Evolutionary conservation across 139 green algal species (phyloP).

Genomic region (Pseudopediastrum boryanum): DNA sequence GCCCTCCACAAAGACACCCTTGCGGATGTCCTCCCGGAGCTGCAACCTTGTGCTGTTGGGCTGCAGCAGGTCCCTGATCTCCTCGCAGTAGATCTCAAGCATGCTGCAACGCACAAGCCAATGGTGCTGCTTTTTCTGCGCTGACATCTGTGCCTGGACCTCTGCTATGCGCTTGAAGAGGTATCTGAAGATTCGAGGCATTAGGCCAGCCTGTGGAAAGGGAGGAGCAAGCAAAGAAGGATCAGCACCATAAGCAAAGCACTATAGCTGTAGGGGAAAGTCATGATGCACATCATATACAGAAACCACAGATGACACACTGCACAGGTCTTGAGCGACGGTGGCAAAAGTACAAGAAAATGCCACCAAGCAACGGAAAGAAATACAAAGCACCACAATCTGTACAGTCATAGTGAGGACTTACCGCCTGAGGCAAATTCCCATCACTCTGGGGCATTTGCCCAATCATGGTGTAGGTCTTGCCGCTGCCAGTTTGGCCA

Average conservation of each 20-base stretch:
- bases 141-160: slow-evolving; percentile 15
- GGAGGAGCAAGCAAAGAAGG: not conserved
- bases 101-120: slow-evolving; percentile 39
- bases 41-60: slow-evolving; percentile 9
- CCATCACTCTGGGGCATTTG: slow-evolving; percentile 15
- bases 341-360: too few species aligned
- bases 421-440: too few species aligned
- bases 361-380: too few species aligned
- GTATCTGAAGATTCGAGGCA: slow-evolving; percentile 29
- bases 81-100: slow-evolving; percentile 37
- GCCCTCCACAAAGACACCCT: slow-evolving; percentile 30
- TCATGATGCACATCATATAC: too few species aligned
- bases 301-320: too few species aligned
- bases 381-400: too few species aligned
- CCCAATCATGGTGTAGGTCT: slow-evolving; percentile 82
- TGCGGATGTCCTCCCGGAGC: slow-evolving; percentile 28
- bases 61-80: slow-evolving; percentile 29
- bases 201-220: slow-evolving; percentile 12
- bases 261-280: too few species aligned
- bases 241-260: not conserved
- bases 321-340: too few species aligned
- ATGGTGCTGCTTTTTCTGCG: not conserved
- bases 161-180: slow-evolving; percentile 32
- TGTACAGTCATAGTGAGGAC: too few species aligned
- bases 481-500: slow-evolving; percentile 77